Evolutionary conservation across 2,329 filamentous ascomycete species (phyloP).

Genomic region (Hypoxylon sp.): DNA sequence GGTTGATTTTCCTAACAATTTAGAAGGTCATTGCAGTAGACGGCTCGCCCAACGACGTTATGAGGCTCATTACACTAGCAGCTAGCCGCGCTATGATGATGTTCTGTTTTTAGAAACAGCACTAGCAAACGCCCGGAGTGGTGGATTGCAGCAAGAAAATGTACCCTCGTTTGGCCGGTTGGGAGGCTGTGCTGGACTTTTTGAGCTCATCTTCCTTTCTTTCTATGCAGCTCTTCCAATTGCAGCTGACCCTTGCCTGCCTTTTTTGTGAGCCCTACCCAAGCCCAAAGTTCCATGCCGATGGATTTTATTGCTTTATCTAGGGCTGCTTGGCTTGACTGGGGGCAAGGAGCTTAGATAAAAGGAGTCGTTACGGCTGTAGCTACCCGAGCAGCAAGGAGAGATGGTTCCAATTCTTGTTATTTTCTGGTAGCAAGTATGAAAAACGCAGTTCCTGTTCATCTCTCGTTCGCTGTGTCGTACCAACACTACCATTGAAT

Average conservation of each 20-base stretch:
- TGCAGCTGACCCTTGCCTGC: constrained; percentile 16
- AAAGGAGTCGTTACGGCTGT: neutral
- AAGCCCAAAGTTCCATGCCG: neutral
- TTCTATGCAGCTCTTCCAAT: constrained; percentile 8
- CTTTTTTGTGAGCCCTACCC: neutral
- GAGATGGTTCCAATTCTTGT: neutral
- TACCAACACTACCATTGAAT: neutral
- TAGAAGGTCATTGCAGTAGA: neutral
- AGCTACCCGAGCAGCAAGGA: constrained; percentile 9
- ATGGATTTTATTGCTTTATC: constrained; percentile 7
- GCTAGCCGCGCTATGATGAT: constrained; percentile 1
- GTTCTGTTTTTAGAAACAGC: constrained; percentile 34
- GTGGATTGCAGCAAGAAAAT: constrained; percentile 12
- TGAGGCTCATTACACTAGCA: constrained; percentile 13
- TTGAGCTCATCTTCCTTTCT: constrained; percentile 1
- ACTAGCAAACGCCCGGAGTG: constrained; percentile 11
- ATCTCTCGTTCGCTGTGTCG: neutral
- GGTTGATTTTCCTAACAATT: neutral
- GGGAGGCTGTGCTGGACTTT: constrained; percentile 20
- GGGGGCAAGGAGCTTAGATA: constrained; percentile 1
- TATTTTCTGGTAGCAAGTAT: neutral
- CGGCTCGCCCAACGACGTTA: neutral
- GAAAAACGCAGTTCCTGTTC: neutral
- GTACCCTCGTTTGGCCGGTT: constrained; percentile 18
- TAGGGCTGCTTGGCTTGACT: neutral